Conservation (phyloP, 768 basidiomycete genomes). For the Boletus eberwhitei region DNA sequence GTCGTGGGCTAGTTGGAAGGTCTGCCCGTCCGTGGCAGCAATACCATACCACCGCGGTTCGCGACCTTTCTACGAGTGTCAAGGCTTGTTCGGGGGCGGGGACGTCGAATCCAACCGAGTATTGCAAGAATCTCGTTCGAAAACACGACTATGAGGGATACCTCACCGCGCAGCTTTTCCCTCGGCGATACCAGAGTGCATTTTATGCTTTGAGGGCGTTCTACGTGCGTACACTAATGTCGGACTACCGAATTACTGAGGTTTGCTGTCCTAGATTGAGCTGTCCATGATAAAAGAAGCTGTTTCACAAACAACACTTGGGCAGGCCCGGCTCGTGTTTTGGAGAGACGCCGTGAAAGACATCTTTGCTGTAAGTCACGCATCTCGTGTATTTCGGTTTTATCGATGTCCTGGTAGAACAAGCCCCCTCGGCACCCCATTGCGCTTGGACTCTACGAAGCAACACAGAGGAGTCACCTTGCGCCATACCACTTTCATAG, state of each 20-base stretch:
- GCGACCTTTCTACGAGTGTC: conserved; percentile 12
- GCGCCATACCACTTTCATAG: conserved; percentile 77
- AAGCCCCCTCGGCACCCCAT: conserved; percentile 79
- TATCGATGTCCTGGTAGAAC: conserved; percentile 43
- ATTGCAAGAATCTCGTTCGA: conserved; percentile 69
- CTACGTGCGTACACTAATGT: conserved; percentile 51
- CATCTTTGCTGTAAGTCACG: conserved; percentile 55
- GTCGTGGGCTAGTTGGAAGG: conserved; percentile 5
- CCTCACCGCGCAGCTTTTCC: conserved; percentile 68
- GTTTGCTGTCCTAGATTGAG: conserved; percentile 53
- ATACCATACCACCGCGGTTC: neutral
- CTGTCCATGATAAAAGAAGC: conserved; percentile 73
- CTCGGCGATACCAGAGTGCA: conserved; percentile 56
- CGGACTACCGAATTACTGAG: conserved; percentile 4
- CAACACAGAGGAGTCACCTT: conserved; percentile 47
- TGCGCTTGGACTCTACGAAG: conserved; percentile 65
- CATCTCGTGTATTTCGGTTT: conserved; percentile 1
- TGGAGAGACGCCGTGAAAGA: conserved; percentile 79
- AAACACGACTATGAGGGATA: conserved; percentile 83
- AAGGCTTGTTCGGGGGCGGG: conserved; percentile 14
- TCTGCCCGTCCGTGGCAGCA: conserved; percentile 10
- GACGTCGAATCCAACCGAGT: conserved; percentile 45
- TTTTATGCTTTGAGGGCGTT: conserved; percentile 83
- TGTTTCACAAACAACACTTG: conserved; percentile 69
- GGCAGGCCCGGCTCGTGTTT: conserved; percentile 84